Conservation (phyloP, 345 rosid genomes). For the Citrus inodora region DNA sequence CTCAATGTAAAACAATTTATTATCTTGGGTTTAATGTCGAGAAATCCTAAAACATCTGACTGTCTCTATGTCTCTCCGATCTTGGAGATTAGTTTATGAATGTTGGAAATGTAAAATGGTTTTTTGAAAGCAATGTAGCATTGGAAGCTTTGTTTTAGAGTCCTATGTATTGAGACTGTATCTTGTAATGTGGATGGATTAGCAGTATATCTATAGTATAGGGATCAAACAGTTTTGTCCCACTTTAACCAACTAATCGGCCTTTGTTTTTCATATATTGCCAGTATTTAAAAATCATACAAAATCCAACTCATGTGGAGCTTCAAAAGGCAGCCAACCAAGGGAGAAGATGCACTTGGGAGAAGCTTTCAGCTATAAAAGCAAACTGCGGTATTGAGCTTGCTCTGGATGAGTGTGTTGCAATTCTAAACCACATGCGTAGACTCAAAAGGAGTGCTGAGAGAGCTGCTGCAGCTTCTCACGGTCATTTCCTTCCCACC, state of each 20-base stretch:
- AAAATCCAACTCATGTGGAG: conserved; percentile 73
- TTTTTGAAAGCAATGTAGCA: not conserved
- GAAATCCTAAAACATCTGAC: not conserved
- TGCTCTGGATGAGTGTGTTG: conserved; percentile 97
- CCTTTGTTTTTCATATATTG: not conserved
- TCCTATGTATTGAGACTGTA: not conserved
- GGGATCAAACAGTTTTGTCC: not conserved
- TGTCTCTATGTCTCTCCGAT: not conserved
- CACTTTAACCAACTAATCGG: not conserved
- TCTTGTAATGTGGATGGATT: not conserved
- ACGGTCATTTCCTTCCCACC: conserved; percentile 53
- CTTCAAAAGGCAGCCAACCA: conserved; percentile 88
- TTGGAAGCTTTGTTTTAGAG: not conserved
- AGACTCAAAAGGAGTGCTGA: conserved; percentile 88
- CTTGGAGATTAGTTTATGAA: not conserved
- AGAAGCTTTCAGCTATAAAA: conserved; percentile 96
- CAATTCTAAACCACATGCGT: conserved; percentile 92
- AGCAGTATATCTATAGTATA: not conserved
- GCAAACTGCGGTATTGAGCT: conserved; percentile 96
- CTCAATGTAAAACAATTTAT: not conserved
- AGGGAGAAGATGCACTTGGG: conserved; percentile 99
- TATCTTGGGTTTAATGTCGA: not conserved
- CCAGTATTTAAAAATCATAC: conserved; percentile 82
- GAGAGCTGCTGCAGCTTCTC: conserved; percentile 86
- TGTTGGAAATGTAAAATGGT: not conserved